Conservation (phyloP, 805 yeast species). For the Kuraishia piskuri region DNA sequence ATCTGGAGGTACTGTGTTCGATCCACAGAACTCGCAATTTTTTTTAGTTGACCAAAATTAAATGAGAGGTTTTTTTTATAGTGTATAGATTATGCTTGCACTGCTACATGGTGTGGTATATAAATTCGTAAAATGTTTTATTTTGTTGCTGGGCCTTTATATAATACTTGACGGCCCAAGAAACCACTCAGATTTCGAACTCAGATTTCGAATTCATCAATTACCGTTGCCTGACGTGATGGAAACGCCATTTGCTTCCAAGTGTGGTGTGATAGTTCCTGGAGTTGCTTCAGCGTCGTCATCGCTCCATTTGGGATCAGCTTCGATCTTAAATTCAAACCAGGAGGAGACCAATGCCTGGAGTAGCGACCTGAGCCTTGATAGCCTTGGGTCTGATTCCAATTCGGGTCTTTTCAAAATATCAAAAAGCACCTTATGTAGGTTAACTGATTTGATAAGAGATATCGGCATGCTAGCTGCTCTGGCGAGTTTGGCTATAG, state of each 20-base stretch:
- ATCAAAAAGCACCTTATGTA: conserved; percentile 22
- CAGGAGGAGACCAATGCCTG: conserved; percentile 12
- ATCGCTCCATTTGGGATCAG: conserved; percentile 14
- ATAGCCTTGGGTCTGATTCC: conserved; percentile 7
- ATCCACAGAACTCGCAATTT: conserved; percentile 64
- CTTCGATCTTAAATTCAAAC: conserved; percentile 18
- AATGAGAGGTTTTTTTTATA: too few species aligned
- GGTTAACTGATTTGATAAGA: conserved; percentile 18
- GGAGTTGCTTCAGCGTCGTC: neutral
- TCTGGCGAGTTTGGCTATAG: neutral
- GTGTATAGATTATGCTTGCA: too few species aligned
- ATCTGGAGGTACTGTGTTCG: conserved; percentile 89
- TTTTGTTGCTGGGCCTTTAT: neutral
- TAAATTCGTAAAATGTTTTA: neutral
- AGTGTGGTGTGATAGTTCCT: neutral
- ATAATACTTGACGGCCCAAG: too few species aligned
- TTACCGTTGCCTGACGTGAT: neutral
- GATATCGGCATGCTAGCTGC: neutral
- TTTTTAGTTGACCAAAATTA: too few species aligned
- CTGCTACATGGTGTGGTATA: too few species aligned
- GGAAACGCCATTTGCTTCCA: neutral
- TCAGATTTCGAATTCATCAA: neutral
- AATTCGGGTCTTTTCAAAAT: conserved; percentile 29
- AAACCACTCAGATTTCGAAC: neutral
- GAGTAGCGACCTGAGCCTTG: conserved; percentile 10